Base-by-base conservation (phyloP, 2,329 filamentous ascomycete species). In the Microcyclospora pomicola region DNA sequence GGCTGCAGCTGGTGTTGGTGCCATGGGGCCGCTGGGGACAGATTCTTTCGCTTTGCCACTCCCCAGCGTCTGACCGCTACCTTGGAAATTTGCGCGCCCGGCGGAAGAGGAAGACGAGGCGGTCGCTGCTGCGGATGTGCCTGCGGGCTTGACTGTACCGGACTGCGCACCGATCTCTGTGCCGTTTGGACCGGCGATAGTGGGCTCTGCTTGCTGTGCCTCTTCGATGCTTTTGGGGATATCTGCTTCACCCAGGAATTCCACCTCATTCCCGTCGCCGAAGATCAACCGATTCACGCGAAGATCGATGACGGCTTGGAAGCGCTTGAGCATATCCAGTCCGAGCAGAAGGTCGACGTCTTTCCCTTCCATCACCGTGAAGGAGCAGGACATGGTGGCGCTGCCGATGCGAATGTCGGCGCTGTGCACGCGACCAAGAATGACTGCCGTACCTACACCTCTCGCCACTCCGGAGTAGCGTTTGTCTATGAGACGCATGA, bases 321-420 rank as follows among this genome's bases (percentile, higher is more conserved):
- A 87, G 30, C 91, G 77, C 65, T 93, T 95, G 44, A 98, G 71
- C 84, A 98, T 98, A 60, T 98, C 91, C 31, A 98, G 67, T 3
- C 91, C 91, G 10, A 98, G 74, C 2, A 98, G 72, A 13, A 98
- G 69, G 58, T 96, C 91, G 15, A 98, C 91, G 37, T 85, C 78
- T 62, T 96, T 98, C 47, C 91, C 91, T 64, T 98, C 91, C 91
- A 98, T 98, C 55, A 98, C 91, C 2, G 91, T 98, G 60, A 98
- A 98, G 42, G 86, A 91, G 64, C 87, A 96, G 2, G 88, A 80
- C 49, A 98, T 69, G 56, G 85, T 86, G 44, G 88, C 74, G 31
- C 73, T 76, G 37, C 88, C 91, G 49, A 98, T 91, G 61, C 84
- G 88, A 61, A 98, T 92, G 60, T 88, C 85, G 9, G 91, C 91